Evolutionary conservation across 495 filamentous ascomycete species (phyloP).

Genomic region (Hypomontagnella monticulosa): DNA sequence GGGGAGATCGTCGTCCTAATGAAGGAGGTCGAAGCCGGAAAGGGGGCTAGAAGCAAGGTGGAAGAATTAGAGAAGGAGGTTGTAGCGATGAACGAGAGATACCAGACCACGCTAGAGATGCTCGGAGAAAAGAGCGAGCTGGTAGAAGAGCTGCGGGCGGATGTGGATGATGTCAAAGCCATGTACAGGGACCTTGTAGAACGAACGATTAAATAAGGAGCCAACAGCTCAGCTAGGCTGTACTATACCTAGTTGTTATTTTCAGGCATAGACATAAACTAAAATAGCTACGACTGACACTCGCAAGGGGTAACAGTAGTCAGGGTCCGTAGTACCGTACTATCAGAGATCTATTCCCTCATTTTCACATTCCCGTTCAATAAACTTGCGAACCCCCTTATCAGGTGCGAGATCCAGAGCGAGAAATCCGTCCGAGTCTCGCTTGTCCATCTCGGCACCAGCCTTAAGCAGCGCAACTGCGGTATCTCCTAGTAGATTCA

Average conservation of each 20-base stretch:
- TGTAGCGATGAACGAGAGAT: slow-evolving; percentile 71
- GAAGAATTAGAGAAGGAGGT: slow-evolving; percentile 73
- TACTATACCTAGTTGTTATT: slow-evolving; percentile 11
- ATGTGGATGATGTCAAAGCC: slow-evolving; percentile 91
- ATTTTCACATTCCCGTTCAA: slow-evolving; percentile 79
- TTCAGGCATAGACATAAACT: slow-evolving; percentile 15
- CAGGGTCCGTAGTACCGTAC: background rate
- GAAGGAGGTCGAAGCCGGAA: slow-evolving; percentile 80
- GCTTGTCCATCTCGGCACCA: slow-evolving; percentile 84
- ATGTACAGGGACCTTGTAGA: slow-evolving; percentile 95
- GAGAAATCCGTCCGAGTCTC: slow-evolving; percentile 74
- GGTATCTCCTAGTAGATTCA: slow-evolving; percentile 66
- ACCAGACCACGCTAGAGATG: slow-evolving; percentile 93
- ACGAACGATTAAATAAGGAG: slow-evolving; percentile 68
- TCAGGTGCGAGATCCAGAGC: slow-evolving; percentile 89
- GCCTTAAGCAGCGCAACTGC: slow-evolving; percentile 83
- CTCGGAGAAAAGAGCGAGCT: slow-evolving; percentile 95
- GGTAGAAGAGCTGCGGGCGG: slow-evolving; percentile 87
- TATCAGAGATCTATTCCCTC: slow-evolving; percentile 79
- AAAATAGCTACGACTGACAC: slow-evolving; percentile 5
- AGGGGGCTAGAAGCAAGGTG: slow-evolving; percentile 65
- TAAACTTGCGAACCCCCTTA: slow-evolving; percentile 72
- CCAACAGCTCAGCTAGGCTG: slow-evolving; percentile 4
- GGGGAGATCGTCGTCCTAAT: slow-evolving; percentile 88
- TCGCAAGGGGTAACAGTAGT: background rate